These are phyloP conservation scores for Aureobasidium sp. DNA, from an alignment of 2,329 filamentous ascomycete genomes.

Conservation along the genomic window DNA sequence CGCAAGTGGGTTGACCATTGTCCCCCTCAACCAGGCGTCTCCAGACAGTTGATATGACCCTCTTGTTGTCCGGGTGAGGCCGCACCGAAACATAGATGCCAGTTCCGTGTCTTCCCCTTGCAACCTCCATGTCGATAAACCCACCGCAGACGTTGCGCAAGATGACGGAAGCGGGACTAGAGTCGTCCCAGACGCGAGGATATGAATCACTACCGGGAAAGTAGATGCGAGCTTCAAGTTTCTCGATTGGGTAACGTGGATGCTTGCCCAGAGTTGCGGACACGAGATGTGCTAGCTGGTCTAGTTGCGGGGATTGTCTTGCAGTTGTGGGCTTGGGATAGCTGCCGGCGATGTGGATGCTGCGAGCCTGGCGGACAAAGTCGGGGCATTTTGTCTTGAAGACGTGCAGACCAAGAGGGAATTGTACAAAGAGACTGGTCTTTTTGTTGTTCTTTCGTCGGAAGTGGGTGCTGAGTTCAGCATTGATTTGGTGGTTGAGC, in stretches of 20 bases:
- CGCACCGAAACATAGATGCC: constrained; percentile 26
- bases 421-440: constrained; percentile 34
- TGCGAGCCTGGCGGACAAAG: constrained; percentile 33
- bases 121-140: constrained; percentile 30
- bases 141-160: constrained; percentile 31
- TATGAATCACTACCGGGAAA: constrained; percentile 33
- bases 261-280: constrained; percentile 25
- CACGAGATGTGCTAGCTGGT: constrained; percentile 28
- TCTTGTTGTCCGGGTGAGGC: constrained; percentile 15
- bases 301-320: constrained; percentile 18
- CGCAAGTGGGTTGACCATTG: constrained; percentile 20
- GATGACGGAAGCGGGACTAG: constrained; percentile 30
- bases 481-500: constrained; percentile 27
- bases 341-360: constrained; percentile 34
- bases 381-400: constrained; percentile 32
- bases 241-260: constrained; percentile 21
- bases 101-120: constrained; percentile 26
- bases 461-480: constrained; percentile 31
- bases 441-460: constrained; percentile 18
- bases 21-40: constrained; percentile 24
- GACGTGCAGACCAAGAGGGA: constrained; percentile 34
- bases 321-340: constrained; percentile 23
- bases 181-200: constrained; percentile 32
- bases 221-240: constrained; percentile 33
- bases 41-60: constrained; percentile 25